phyloP scores from a whole-genome alignment of 1,284 basidiomycete genomes.

The Irpex lacteus region DNA sequence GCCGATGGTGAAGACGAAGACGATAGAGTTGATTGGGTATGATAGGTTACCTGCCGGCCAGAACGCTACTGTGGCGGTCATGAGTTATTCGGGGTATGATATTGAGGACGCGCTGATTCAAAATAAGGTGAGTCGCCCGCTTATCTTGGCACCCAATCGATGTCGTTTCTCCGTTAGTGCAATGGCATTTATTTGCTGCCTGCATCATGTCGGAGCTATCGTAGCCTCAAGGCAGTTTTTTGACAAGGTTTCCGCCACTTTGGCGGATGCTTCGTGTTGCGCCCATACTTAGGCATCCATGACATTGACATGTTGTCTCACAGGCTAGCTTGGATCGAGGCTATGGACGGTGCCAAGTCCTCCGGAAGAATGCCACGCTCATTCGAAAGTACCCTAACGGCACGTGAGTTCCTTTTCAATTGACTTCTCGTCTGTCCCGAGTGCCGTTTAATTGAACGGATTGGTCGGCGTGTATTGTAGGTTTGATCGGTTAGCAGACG shows the following conservation, averaged over 20 bases:
- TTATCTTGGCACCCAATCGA: not conserved
- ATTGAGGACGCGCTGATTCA: slow-evolving; percentile 98
- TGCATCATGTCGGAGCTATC: not conserved
- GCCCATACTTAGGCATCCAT: not conserved
- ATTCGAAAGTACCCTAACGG: slow-evolving; percentile 97
- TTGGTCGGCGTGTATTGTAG: slow-evolving; percentile 35
- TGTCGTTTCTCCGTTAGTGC: not conserved
- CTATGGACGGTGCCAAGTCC: slow-evolving; percentile 96
- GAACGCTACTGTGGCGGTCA: slow-evolving; percentile 98
- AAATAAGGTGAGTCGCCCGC: slow-evolving; percentile 68
- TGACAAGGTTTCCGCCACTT: not conserved
- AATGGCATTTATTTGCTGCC: not conserved
- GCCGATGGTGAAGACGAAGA: slow-evolving; percentile 99
- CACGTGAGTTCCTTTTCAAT: slow-evolving; percentile 58
- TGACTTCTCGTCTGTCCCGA: not conserved
- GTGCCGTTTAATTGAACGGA: not conserved
- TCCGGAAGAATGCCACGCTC: slow-evolving; percentile 93
- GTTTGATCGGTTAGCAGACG: slow-evolving; percentile 92
- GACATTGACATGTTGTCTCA: not conserved
- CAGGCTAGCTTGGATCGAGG: slow-evolving; percentile 94
- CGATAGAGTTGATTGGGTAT: slow-evolving; percentile 96
- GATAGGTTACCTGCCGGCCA: slow-evolving; percentile 97
- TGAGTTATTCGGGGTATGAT: slow-evolving; percentile 99
- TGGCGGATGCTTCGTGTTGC: slow-evolving; percentile 1
- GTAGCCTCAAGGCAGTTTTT: not conserved